Conservation (phyloP, 2,329 filamentous ascomycete species). For the Aspergillus pseudoviridinutans region DNA sequence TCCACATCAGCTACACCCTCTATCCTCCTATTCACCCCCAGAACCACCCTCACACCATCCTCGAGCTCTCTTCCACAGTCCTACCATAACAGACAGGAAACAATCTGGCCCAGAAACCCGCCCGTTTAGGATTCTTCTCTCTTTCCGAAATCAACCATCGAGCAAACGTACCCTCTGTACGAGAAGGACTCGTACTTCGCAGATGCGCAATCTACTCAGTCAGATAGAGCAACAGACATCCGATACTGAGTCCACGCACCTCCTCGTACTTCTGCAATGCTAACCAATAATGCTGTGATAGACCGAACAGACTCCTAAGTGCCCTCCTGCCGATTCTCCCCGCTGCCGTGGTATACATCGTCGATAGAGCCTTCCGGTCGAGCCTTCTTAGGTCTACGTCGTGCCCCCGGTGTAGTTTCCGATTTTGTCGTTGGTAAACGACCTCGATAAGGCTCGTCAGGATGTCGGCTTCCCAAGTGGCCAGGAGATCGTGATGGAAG, state of each 20-base stretch:
- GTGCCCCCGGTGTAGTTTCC: constrained; percentile 20
- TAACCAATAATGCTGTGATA: constrained; percentile 20
- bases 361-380: constrained; percentile 17
- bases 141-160: constrained; percentile 27
- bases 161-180: constrained; percentile 28
- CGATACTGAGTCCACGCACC: constrained; percentile 13
- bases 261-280: constrained; percentile 27
- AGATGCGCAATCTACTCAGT: constrained; percentile 23
- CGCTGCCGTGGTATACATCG: constrained; percentile 25
- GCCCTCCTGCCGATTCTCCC: constrained; percentile 19
- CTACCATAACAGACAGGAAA: constrained; percentile 33
- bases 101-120: constrained; percentile 28
- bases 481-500: constrained; percentile 23
- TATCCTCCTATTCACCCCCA: background rate
- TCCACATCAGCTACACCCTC: background rate
- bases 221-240: background rate
- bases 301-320: constrained; percentile 21
- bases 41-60: constrained; percentile 16
- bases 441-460: constrained; percentile 34
- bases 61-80: constrained; percentile 25
- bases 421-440: constrained; percentile 19
- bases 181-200: constrained; percentile 27
- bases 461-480: constrained; percentile 34
- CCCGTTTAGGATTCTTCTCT: constrained; percentile 19
- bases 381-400: constrained; percentile 12